Conservation (phyloP, 1,284 basidiomycete species). For the Fomitopsis schrenkii region DNA sequence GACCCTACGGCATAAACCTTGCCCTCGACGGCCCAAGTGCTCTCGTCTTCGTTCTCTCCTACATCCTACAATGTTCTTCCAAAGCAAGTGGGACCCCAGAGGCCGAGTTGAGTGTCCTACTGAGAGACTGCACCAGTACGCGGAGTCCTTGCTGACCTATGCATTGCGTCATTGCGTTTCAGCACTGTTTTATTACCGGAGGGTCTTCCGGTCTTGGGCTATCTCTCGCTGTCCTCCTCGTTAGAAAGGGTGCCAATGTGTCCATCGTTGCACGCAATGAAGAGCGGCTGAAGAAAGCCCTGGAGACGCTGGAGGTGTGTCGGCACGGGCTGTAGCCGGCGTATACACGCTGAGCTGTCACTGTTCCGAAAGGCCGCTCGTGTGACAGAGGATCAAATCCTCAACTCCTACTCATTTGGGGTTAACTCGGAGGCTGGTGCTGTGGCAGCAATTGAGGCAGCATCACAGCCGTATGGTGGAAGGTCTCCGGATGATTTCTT, state of each 20-base stretch:
- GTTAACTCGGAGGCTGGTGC: slow-evolving; percentile 49
- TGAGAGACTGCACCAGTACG: background rate
- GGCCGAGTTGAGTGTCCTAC: slow-evolving; percentile 18
- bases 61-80: slow-evolving; percentile 11
- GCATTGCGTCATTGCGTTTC: slow-evolving; percentile 58
- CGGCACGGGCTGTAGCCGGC: background rate
- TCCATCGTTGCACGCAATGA: slow-evolving; percentile 77
- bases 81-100: slow-evolving; percentile 26
- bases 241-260: slow-evolving; percentile 71
- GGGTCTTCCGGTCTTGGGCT: slow-evolving; percentile 81
- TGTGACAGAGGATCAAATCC: slow-evolving; percentile 48
- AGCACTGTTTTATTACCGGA: slow-evolving; percentile 81
- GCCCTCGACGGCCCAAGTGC: background rate
- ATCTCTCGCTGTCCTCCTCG: slow-evolving; percentile 64
- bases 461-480: slow-evolving; percentile 48
- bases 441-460: slow-evolving; percentile 56
- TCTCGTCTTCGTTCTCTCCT: background rate
- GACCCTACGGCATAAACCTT: too few species aligned
- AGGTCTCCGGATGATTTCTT: slow-evolving; percentile 72
- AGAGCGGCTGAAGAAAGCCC: slow-evolving; percentile 54
- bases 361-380: slow-evolving; percentile 34
- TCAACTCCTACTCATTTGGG: slow-evolving; percentile 62
- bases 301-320: slow-evolving; percentile 60
- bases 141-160: slow-evolving; percentile 19
- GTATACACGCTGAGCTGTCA: background rate